Conservation (phyloP, 2,329 filamentous ascomycete species). For the Aspergillus jensenii region DNA sequence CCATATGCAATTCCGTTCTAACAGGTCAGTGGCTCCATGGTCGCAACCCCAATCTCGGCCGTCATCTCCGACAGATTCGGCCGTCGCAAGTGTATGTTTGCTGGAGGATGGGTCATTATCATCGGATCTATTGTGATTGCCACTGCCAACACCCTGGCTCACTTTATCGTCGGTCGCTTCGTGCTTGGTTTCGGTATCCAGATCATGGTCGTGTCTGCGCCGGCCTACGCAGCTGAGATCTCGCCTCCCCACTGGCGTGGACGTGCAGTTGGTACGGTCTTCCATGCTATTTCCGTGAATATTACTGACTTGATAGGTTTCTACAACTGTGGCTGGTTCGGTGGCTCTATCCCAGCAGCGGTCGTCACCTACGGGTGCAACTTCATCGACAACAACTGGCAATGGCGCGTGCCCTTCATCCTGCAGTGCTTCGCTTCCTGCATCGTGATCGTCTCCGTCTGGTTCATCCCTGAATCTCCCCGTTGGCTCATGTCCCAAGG, state of each 20-base stretch:
- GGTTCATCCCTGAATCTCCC: conserved; percentile 51
- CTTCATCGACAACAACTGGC: conserved; percentile 47
- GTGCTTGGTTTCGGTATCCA: conserved; percentile 50
- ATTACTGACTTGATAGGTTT: conserved; percentile 29
- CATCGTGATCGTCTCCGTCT: conserved; percentile 54
- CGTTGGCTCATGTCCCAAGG: conserved; percentile 25
- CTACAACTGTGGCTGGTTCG: conserved; percentile 57
- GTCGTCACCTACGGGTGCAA: conserved; percentile 51
- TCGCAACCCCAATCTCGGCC: conserved; percentile 42
- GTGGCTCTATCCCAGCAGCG: conserved; percentile 52
- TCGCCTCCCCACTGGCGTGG: conserved; percentile 53
- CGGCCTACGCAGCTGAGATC: conserved; percentile 51
- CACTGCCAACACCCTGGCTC: conserved; percentile 33
- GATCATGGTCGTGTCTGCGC: conserved; percentile 51
- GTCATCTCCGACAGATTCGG: conserved; percentile 48
- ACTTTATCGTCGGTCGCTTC: conserved; percentile 51
- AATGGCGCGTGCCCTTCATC: conserved; percentile 65
- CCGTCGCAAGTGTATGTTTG: conserved; percentile 49
- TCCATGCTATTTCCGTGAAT: neutral
- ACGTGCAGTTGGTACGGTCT: conserved; percentile 24
- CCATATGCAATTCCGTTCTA: neutral
- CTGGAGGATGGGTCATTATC: conserved; percentile 47
- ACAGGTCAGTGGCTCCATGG: conserved; percentile 39
- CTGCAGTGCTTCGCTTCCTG: conserved; percentile 65
- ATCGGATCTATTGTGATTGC: conserved; percentile 46